phyloP scores from a whole-genome alignment of 2,329 filamentous ascomycete genomes.

The Paracamarosporium sp. region DNA sequence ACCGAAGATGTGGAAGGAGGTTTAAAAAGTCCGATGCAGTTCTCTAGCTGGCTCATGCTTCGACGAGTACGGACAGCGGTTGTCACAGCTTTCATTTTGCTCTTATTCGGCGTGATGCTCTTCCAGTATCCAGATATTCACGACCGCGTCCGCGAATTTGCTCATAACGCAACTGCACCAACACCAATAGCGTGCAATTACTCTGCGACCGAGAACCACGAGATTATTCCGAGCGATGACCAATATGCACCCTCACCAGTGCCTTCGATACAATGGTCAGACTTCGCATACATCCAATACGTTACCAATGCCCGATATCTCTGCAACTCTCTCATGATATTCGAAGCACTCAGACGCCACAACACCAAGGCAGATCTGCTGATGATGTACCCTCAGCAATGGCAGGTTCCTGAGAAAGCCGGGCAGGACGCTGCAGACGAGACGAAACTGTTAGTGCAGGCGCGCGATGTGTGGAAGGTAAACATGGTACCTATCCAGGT shows the following conservation, averaged over 20 bases:
- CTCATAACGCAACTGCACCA: neutral
- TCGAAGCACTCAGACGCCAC: conserved; percentile 43
- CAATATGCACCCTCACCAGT: no score
- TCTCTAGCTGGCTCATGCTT: neutral
- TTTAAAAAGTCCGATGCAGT: neutral
- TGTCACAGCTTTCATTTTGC: neutral
- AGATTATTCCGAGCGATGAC: no score
- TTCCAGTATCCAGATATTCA: neutral
- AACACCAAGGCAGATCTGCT: conserved; percentile 29
- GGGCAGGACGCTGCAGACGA: neutral
- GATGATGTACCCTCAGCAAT: conserved; percentile 18
- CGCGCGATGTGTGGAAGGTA: conserved; percentile 52
- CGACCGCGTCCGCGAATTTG: neutral
- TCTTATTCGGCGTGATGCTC: neutral
- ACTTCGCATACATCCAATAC: conserved; percentile 44
- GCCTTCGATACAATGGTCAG: conserved; percentile 19
- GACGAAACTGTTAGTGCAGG: conserved; percentile 52
- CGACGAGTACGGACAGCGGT: neutral
- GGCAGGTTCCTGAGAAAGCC: conserved; percentile 9
- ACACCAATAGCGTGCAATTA: neutral
- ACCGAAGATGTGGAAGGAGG: neutral
- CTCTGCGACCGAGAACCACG: neutral
- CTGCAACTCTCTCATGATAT: conserved; percentile 47
- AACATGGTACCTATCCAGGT: conserved; percentile 53
- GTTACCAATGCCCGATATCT: conserved; percentile 40